Percentiles rank a stretch among this genome's conserved stretches.
phyloP scores from a whole-genome alignment of 2,329 filamentous ascomycete species.

The Elsinoe batatas region DNA sequence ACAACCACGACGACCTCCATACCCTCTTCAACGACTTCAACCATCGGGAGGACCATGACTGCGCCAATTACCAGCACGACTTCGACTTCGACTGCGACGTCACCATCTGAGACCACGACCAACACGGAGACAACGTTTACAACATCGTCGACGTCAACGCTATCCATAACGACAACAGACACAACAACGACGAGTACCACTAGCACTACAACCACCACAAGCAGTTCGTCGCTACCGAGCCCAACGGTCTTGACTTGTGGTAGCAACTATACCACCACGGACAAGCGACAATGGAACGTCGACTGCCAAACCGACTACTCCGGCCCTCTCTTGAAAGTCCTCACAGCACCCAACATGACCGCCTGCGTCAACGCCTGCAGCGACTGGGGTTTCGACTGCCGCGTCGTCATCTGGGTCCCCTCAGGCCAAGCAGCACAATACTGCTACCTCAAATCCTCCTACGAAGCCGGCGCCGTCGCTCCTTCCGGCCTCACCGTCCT shows the following conservation, averaged over 20 bases:
- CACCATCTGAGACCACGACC: background rate
- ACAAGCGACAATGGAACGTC: background rate
- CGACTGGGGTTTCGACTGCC: background rate
- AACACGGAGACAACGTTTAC: background rate
- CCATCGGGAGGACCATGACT: background rate
- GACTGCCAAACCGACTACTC: conserved; percentile 1
- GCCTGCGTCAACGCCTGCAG: conserved; percentile 1
- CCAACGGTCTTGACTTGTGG: background rate
- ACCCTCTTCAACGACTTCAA: background rate
- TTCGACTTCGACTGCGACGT: background rate
- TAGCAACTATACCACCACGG: background rate
- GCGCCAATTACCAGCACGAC: background rate
- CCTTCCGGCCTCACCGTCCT: background rate
- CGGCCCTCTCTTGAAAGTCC: background rate
- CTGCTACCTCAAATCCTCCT: conserved; percentile 4
- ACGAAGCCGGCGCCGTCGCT: background rate
- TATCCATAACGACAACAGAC: background rate
- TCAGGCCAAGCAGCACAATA: background rate
- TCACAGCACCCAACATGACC: background rate
- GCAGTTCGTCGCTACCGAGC: background rate
- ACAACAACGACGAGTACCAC: background rate
- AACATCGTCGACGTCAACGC: background rate
- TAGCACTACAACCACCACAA: background rate
- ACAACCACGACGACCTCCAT: background rate
- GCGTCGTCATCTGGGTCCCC: background rate